A percentile compares a stretch with the other conserved stretches of the same genome.
Conservation (phyloP, 495 filamentous ascomycete genomes). For the Penicillium atrosanguineum region DNA sequence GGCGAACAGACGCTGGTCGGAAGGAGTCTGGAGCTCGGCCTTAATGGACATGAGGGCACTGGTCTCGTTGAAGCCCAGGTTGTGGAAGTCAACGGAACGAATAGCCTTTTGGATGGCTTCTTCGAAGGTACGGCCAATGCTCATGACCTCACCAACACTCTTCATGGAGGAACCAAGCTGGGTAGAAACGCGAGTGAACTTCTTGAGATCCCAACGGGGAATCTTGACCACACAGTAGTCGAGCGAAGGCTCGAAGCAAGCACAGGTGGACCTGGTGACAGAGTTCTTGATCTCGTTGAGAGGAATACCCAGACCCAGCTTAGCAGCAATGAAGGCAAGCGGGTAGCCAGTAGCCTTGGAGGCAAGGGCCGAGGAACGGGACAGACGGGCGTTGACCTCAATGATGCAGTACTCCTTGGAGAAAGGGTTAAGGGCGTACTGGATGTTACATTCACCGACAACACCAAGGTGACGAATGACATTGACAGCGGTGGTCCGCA, state of each 20-base stretch:
- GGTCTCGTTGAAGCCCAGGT: constrained; percentile 92
- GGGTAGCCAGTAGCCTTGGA: constrained; percentile 98
- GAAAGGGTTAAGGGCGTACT: constrained; percentile 96
- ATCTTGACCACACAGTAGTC: constrained; percentile 99
- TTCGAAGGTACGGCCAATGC: constrained; percentile 93
- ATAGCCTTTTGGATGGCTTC: constrained; percentile 99
- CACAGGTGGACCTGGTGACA: constrained; percentile 93
- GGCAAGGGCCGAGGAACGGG: constrained; percentile 91
- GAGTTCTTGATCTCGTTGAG: constrained; percentile 96
- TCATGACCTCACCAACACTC: constrained; percentile 99
- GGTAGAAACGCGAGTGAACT: constrained; percentile 94
- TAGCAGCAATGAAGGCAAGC: constrained; percentile 93
- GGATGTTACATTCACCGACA: constrained; percentile 98
- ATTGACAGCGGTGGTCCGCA: constrained; percentile 96
- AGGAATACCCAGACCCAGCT: constrained; percentile 90
- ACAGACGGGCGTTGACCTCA: constrained; percentile 97
- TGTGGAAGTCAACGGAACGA: constrained; percentile 89
- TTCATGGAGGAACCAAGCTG: constrained; percentile 98
- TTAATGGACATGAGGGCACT: constrained; percentile 93
- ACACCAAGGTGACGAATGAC: constrained; percentile 96
- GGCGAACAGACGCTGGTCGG: constrained; percentile 94
- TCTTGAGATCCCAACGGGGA: constrained; percentile 97
- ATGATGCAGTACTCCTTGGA: constrained; percentile 98
- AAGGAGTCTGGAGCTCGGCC: constrained; percentile 92
- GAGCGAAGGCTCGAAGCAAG: constrained; percentile 98